Conservation (phyloP, 371 early-diverging fungal genomes). For the Mucor velutinosus region DNA sequence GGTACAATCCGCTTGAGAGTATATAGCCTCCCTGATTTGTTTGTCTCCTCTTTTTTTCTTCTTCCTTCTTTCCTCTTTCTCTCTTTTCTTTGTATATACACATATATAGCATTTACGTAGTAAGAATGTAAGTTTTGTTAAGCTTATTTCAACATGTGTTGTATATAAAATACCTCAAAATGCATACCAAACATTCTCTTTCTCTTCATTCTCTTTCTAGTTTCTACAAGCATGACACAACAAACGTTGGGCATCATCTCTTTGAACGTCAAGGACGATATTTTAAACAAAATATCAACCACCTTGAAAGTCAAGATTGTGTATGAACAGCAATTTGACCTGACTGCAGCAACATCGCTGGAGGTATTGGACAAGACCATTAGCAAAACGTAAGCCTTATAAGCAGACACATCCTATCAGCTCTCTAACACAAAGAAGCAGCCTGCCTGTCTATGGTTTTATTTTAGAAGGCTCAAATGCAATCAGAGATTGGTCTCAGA, state of each 20-base stretch:
- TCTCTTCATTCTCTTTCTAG: neutral
- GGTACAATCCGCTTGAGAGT: neutral
- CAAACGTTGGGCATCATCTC: constrained; percentile 10
- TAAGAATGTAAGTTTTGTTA: constrained; percentile 9
- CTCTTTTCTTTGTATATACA: neutral
- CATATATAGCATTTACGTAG: neutral
- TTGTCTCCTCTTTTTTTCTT: neutral
- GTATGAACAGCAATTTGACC: neutral
- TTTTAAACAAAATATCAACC: neutral
- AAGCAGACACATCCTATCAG: neutral
- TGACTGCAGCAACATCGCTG: neutral
- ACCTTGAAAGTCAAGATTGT: neutral
- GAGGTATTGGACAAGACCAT: neutral
- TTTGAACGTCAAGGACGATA: neutral
- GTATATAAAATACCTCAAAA: neutral
- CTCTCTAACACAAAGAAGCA: neutral
- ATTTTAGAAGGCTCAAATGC: constrained; percentile 36
- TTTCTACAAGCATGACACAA: neutral
- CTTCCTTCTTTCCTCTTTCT: neutral
- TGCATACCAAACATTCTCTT: constrained; percentile 6
- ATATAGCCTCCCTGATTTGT: neutral
- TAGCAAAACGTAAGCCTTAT: constrained; percentile 4
- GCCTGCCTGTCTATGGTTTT: constrained; percentile 29
- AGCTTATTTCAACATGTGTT: neutral
- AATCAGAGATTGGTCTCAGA: constrained; percentile 22